Percentiles rank a stretch among this genome's conserved stretches.
These are phyloP conservation scores for Phytophthora cryptogea DNA, from an alignment of 352 stramenopile genomes.

Conservation along the genomic window DNA sequence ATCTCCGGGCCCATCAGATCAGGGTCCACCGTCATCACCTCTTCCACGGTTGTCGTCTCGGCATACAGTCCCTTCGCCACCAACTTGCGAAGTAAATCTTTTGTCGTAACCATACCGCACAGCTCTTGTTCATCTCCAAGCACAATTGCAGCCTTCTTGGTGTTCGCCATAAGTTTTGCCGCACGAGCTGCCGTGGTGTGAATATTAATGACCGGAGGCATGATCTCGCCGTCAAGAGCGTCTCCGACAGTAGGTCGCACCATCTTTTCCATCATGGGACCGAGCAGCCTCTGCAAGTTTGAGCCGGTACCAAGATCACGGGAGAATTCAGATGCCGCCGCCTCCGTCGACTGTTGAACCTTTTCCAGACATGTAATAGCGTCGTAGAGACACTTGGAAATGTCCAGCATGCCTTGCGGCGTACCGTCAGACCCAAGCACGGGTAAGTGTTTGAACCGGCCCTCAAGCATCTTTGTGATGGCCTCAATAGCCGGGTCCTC, in stretches of 20 bases:
- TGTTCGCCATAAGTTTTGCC: constrained; percentile 85
- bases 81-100: constrained; percentile 86
- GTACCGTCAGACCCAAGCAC: constrained; percentile 74
- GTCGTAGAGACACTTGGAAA: constrained; percentile 90
- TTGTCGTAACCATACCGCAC: constrained; percentile 85
- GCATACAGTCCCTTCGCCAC: constrained; percentile 82
- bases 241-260: constrained; percentile 82
- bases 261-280: constrained; percentile 91
- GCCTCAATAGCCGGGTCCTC: constrained; percentile 86
- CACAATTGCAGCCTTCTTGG: constrained; percentile 87
- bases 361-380: constrained; percentile 88
- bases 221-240: constrained; percentile 80
- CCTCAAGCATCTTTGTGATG: constrained; percentile 90
- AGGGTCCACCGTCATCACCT: constrained; percentile 87
- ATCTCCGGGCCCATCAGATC: constrained; percentile 75
- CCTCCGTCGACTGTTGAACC: constrained; percentile 85
- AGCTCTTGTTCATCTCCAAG: constrained; percentile 68
- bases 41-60: constrained; percentile 75
- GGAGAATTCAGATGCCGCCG: constrained; percentile 78
- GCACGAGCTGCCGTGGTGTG: constrained; percentile 72
- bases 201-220: constrained; percentile 76
- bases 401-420: constrained; percentile 87
- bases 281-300: constrained; percentile 72
- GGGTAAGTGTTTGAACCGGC: constrained; percentile 87
- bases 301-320: constrained; percentile 72